These are phyloP conservation scores for Amanita fuliginea DNA, from an alignment of 768 basidiomycete species.

Conservation along the genomic window DNA sequence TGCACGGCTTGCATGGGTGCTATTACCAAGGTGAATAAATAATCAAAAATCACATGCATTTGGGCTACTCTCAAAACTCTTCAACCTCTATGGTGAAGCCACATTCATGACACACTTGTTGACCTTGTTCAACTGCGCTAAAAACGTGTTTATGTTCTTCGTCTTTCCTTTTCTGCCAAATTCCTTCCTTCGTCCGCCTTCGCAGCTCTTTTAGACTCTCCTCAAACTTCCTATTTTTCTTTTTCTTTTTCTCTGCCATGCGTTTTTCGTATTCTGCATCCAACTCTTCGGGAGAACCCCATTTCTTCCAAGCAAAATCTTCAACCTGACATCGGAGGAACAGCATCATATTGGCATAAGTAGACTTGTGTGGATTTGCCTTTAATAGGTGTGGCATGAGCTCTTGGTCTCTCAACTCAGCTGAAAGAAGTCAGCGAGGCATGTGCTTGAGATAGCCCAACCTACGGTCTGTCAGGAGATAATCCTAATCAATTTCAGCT, in stretches of 20 bases:
- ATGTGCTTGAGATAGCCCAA: constrained; percentile 6
- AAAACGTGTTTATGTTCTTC: constrained; percentile 85
- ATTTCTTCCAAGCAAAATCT: constrained; percentile 95
- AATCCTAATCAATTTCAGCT: constrained; percentile 50
- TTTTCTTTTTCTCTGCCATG: constrained; percentile 72
- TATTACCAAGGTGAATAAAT: neutral
- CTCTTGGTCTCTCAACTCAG: constrained; percentile 89
- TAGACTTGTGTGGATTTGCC: constrained; percentile 90
- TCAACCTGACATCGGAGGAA: constrained; percentile 92
- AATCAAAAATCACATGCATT: neutral
- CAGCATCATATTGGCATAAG: constrained; percentile 99
- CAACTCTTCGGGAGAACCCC: constrained; percentile 88
- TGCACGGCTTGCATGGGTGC: constrained; percentile 35
- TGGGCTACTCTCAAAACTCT: constrained; percentile 42
- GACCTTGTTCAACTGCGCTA: constrained; percentile 42
- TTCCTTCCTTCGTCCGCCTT: constrained; percentile 75
- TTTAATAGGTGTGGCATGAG: constrained; percentile 88
- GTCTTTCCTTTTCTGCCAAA: constrained; percentile 83
- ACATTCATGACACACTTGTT: constrained; percentile 80
- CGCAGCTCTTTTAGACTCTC: constrained; percentile 78
- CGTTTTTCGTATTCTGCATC: constrained; percentile 82
- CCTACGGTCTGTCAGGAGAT: constrained; percentile 86
- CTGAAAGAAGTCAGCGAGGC: constrained; percentile 24
- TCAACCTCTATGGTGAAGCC: constrained; percentile 90
- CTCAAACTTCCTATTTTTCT: constrained; percentile 93